These are phyloP conservation scores for Marasmius tenuissimus DNA, from an alignment of 1,284 basidiomycete species.

Conservation along the genomic window DNA sequence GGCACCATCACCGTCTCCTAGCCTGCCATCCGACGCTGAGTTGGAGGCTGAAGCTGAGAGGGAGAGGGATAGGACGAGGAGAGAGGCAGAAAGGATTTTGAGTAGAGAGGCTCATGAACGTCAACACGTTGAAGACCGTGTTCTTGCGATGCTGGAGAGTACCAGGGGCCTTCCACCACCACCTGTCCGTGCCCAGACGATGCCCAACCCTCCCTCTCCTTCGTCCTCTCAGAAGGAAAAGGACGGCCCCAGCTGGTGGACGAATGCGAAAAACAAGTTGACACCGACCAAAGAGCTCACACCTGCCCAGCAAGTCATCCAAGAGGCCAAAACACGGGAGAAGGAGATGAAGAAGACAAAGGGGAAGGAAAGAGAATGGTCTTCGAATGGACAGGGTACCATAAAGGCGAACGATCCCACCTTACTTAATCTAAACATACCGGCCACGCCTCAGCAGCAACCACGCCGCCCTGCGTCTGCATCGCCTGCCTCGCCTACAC, in stretches of 20 bases:
- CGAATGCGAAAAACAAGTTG: conserved; percentile 66
- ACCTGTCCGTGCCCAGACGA: conserved; percentile 52
- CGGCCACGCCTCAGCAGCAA: too few species aligned
- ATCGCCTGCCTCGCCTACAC: conserved; percentile 58
- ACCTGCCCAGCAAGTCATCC: conserved; percentile 76
- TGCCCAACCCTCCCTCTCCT: conserved; percentile 59
- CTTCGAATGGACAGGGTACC: neutral
- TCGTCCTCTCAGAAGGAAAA: conserved; percentile 63
- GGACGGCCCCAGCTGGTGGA: conserved; percentile 64
- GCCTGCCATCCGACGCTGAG: conserved; percentile 70
- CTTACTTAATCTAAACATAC: conserved; percentile 53
- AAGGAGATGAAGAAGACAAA: conserved; percentile 39
- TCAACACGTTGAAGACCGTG: conserved; percentile 65
- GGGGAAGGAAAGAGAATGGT: conserved; percentile 4
- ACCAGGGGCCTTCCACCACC: conserved; percentile 49
- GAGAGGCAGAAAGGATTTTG: conserved; percentile 71
- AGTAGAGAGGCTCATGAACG: conserved; percentile 43
- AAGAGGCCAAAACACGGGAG: conserved; percentile 64
- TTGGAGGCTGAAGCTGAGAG: conserved; percentile 75
- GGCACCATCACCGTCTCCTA: conserved; percentile 35
- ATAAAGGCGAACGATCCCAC: conserved; percentile 43
- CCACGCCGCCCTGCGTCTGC: conserved; percentile 39
- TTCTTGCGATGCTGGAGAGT: conserved; percentile 67
- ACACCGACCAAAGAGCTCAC: conserved; percentile 79
- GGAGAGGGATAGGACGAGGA: conserved; percentile 69